Evolutionary conservation across 768 basidiomycete genomes (phyloP).

Genomic region (Suillus subalutaceus): DNA sequence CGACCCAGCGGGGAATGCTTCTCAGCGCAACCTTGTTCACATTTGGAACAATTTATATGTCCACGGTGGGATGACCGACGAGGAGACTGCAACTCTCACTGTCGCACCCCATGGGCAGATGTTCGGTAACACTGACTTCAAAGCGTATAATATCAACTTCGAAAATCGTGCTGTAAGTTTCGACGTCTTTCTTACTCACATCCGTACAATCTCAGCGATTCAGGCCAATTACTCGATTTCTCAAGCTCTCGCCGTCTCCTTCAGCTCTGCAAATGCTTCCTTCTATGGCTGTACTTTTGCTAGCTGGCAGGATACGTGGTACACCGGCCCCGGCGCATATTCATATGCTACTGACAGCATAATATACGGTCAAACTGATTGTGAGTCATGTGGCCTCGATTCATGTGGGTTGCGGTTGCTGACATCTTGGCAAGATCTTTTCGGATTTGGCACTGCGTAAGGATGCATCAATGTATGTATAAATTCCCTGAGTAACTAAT

Average conservation of each 20-base stretch:
- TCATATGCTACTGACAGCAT: conserved; percentile 65
- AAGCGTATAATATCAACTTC: conserved; percentile 65
- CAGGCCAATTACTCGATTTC: conserved; percentile 59
- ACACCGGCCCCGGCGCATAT: conserved; percentile 58
- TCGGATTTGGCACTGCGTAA: conserved; percentile 64
- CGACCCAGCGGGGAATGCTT: conserved; percentile 43
- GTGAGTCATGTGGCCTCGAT: conserved; percentile 42
- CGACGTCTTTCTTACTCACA: not conserved
- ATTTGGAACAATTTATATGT: conserved; percentile 54
- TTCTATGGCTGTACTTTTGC: conserved; percentile 66
- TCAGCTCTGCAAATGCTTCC: conserved; percentile 66
- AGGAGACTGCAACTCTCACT: conserved; percentile 56
- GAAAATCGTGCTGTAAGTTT: conserved; percentile 58
- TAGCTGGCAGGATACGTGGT: conserved; percentile 70
- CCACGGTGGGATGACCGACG: conserved; percentile 54
- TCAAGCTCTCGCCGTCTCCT: conserved; percentile 64
- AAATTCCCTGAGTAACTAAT: not conserved
- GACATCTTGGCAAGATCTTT: conserved; percentile 44
- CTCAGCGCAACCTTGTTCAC: conserved; percentile 49
- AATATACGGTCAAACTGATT: conserved; percentile 66
- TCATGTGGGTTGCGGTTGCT: not conserved
- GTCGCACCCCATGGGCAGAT: conserved; percentile 48
- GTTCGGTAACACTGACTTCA: conserved; percentile 62
- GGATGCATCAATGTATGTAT: conserved; percentile 36
- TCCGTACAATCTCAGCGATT: not conserved